Percentiles rank a stretch among this genome's conserved stretches.
Evolutionary conservation across 176 grass and related monocot genomes (phyloP).

Genomic region (maize (Zea mays)): DNA sequence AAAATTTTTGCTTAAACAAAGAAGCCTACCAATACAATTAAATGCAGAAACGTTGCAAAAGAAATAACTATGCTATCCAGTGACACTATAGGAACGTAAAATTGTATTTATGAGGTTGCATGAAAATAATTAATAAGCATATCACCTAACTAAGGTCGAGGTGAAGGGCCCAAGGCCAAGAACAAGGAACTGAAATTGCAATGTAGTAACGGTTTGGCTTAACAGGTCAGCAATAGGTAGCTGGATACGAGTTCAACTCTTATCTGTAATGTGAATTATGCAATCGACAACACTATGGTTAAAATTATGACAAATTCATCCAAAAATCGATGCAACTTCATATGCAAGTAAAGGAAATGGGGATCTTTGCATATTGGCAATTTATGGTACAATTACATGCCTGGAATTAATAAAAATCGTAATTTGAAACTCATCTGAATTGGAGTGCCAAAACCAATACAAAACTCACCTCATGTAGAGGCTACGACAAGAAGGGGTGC

Average conservation of each 20-base stretch:
- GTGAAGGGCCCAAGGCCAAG: background rate
- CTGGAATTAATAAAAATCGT: no score
- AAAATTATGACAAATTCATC: no score
- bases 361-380: background rate
- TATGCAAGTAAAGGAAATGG: background rate
- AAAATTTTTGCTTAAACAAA: background rate
- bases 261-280: background rate
- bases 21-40: conserved; percentile 2
- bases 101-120: background rate
- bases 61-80: background rate
- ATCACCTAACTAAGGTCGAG: background rate
- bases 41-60: conserved; percentile 20
- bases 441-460: no score
- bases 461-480: no score
- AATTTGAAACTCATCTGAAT: no score
- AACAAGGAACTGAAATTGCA: background rate
- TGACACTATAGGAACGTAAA: no score
- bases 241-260: background rate
- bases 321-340: no score
- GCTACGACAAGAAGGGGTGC: no score
- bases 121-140: background rate
- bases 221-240: conserved; percentile 6
- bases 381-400: no score
- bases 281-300: no score
- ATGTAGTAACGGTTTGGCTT: background rate